Percentiles rank a stretch among this genome's conserved stretches.
Conservation (phyloP, 345 rosid species). For the Murraya paniculata region DNA sequence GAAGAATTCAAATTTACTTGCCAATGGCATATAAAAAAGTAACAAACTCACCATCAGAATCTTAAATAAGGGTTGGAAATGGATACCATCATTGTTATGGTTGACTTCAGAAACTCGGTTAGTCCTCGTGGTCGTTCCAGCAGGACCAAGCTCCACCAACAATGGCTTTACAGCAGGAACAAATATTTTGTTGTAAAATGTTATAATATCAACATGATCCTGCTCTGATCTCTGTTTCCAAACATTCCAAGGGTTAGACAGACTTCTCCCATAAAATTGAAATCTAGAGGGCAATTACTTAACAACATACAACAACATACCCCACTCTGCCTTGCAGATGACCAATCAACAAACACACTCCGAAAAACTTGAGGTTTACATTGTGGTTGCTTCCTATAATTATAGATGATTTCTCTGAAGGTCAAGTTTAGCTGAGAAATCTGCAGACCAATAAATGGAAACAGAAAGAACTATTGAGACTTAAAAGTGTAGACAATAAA, state of each 20-base stretch:
- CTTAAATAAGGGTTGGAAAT: neutral
- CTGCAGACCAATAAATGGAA: conserved; percentile 44
- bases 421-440: conserved; percentile 80
- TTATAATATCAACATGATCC: conserved; percentile 87
- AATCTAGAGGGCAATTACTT: neutral
- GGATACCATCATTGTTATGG: conserved; percentile 57
- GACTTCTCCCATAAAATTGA: conserved; percentile 15
- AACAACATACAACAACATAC: conserved; percentile 48
- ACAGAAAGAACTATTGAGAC: conserved; percentile 20
- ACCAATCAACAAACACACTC: conserved; percentile 73
- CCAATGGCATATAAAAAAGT: conserved; percentile 6
- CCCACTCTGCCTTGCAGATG: conserved; percentile 59
- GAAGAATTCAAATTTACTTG: conserved; percentile 18
- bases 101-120: conserved; percentile 47
- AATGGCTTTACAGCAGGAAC: conserved; percentile 81
- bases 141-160: conserved; percentile 79
- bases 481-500: conserved; percentile 6
- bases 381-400: conserved; percentile 95
- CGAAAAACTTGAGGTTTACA: conserved; percentile 91
- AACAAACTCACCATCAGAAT: neutral
- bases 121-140: conserved; percentile 37
- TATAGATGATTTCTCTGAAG: conserved; percentile 75
- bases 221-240: conserved; percentile 70
- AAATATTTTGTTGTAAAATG: conserved; percentile 88
- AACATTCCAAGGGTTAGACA: conserved; percentile 23